Percentiles rank a stretch among this genome's conserved stretches.
phyloP scores from a whole-genome alignment of 2,329 filamentous ascomycete species.

The Beauveria medogensis region DNA sequence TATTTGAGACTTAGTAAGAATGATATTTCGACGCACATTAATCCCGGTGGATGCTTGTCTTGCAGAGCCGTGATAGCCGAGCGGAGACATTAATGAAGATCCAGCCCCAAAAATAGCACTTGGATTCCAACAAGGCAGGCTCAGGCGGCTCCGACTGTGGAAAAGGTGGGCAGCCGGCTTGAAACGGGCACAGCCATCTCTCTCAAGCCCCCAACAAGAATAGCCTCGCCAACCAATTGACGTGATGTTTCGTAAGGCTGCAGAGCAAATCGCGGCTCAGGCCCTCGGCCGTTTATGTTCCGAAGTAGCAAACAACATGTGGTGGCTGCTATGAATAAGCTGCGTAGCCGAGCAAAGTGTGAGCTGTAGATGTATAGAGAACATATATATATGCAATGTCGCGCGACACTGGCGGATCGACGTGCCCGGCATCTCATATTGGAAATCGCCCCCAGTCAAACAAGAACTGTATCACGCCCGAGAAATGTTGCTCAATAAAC shows the following conservation, averaged over 20 bases:
- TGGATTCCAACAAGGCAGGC: not conserved
- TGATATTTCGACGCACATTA: not conserved
- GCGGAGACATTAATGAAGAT: not conserved
- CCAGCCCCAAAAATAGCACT: not conserved
- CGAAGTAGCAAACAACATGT: not conserved
- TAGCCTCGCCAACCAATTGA: not conserved
- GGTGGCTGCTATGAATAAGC: not conserved
- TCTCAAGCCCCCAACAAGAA: not conserved
- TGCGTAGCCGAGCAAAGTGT: not conserved
- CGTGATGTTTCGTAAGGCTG: not conserved
- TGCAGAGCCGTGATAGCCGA: slow-evolving; percentile 3
- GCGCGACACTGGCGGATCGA: not conserved
- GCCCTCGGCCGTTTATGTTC: not conserved
- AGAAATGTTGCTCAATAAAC: not conserved
- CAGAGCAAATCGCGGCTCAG: not conserved
- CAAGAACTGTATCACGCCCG: not conserved
- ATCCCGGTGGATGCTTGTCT: not conserved
- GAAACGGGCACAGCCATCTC: not conserved
- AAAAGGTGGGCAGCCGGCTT: not conserved
- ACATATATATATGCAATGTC: not conserved
- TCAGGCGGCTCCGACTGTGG: not conserved
- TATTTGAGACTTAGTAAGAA: not conserved
- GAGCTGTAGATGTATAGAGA: too few species aligned
- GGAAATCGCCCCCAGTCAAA: too few species aligned
- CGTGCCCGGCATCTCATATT: not conserved